Evolutionary conservation across 2,329 filamentous ascomycete genomes (phyloP).

Genomic region (Sarocladium strictum): DNA sequence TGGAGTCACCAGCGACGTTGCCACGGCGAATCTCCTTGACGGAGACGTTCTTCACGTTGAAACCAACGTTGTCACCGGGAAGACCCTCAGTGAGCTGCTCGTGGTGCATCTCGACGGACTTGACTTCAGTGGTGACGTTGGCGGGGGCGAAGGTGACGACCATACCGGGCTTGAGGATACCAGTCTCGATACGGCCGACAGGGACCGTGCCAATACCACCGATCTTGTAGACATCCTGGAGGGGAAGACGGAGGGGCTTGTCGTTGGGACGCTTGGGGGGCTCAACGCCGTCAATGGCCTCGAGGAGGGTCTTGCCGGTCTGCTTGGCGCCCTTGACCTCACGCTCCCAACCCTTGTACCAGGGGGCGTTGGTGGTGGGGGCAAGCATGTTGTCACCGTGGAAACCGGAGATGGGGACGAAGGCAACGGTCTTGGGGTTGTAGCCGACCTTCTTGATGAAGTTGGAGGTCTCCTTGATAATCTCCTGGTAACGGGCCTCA

Average conservation of each 20-base stretch:
- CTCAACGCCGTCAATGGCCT: conserved; percentile 97
- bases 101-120: conserved; percentile 99
- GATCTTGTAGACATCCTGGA: conserved; percentile 99
- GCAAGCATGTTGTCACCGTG: conserved; percentile 99
- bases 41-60: conserved; percentile 99
- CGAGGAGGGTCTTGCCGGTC: conserved; percentile 94
- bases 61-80: conserved; percentile 99
- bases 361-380: conserved; percentile 85
- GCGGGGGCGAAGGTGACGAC: conserved; percentile 97
- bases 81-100: conserved; percentile 93
- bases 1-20: conserved; percentile 99
- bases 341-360: conserved; percentile 99
- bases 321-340: conserved; percentile 75
- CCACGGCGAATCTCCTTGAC: conserved; percentile 99
- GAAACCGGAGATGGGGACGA: conserved; percentile 99
- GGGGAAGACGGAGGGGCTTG: conserved; percentile 99
- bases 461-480: conserved; percentile 99
- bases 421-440: conserved; percentile 98
- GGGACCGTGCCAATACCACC: conserved; percentile 99
- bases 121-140: conserved; percentile 99
- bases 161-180: conserved; percentile 86
- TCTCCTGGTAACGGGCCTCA: conserved; percentile 93
- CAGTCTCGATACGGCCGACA: conserved; percentile 99
- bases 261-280: conserved; percentile 87
- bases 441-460: conserved; percentile 99